These are phyloP conservation scores for Trichoderma atrobrunneum DNA, from an alignment of 2,329 filamentous ascomycete species.

Conservation along the genomic window DNA sequence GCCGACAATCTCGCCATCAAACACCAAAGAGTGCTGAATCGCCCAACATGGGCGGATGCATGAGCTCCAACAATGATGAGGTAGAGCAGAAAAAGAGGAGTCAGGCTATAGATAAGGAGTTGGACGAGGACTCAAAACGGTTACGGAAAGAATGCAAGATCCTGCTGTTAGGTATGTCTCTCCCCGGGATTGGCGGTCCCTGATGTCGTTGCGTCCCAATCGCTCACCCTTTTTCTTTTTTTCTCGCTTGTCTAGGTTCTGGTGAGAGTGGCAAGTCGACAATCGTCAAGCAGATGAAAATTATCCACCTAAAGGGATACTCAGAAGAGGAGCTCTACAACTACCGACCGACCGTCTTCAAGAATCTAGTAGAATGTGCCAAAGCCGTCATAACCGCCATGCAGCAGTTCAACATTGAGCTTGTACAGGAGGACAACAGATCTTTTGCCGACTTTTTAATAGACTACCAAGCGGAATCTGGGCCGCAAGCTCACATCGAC, in stretches of 20 bases:
- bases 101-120: constrained; percentile 87
- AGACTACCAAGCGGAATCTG: constrained; percentile 86
- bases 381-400: constrained; percentile 91
- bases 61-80: constrained; percentile 85
- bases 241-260: constrained; percentile 63
- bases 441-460: constrained; percentile 76
- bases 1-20: constrained; percentile 13
- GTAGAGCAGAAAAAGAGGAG: constrained; percentile 93
- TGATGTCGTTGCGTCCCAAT: not conserved
- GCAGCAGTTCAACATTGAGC: constrained; percentile 84
- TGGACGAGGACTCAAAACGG: constrained; percentile 92
- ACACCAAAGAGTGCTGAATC: constrained; percentile 12
- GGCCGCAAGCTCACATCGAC: constrained; percentile 83
- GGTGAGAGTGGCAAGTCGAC: constrained; percentile 99
- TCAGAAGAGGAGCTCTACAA: constrained; percentile 89
- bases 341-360: constrained; percentile 95
- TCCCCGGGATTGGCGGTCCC: not conserved
- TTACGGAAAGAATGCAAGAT: constrained; percentile 99
- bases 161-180: constrained; percentile 74
- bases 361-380: constrained; percentile 95
- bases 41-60: constrained; percentile 81
- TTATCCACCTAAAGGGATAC: constrained; percentile 98
- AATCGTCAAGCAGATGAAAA: constrained; percentile 99
- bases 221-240: constrained; percentile 23
- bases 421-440: constrained; percentile 67